Percentiles rank a stretch among this genome's conserved stretches.
Evolutionary conservation across 2,329 filamentous ascomycete species (phyloP).

Genomic region (Colletotrichum euphorbiae): DNA sequence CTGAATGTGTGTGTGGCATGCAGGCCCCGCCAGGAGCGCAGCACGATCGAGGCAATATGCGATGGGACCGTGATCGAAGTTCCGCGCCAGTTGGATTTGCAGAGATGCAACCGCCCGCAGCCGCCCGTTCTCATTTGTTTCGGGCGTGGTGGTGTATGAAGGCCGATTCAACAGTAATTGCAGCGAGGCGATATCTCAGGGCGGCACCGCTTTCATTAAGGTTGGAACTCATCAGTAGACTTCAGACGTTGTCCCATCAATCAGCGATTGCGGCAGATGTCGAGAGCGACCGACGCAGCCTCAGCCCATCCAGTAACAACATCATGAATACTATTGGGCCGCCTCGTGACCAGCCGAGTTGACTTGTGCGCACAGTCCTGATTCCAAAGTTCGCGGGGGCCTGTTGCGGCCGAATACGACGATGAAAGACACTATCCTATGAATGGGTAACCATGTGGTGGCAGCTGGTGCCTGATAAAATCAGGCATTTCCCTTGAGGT

Average conservation of each 20-base stretch:
- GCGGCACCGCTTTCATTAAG: neutral
- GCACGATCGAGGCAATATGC: constrained; percentile 1
- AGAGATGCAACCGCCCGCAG: neutral
- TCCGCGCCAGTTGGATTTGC: neutral
- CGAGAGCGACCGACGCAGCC: neutral
- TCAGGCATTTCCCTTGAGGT: neutral
- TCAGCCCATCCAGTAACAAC: neutral
- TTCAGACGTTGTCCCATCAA: constrained; percentile 6
- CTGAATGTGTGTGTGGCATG: neutral
- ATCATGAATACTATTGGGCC: neutral
- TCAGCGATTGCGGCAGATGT: constrained; percentile 7
- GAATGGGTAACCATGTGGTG: neutral
- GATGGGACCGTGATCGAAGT: neutral
- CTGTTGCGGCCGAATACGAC: constrained; percentile 4
- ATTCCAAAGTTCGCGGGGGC: neutral
- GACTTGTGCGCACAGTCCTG: constrained; percentile 14
- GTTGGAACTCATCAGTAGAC: constrained; percentile 10
- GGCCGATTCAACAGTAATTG: constrained; percentile 1
- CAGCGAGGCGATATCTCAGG: neutral
- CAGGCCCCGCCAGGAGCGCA: neutral
- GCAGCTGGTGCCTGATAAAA: neutral
- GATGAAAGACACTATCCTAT: neutral
- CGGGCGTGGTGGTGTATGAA: constrained; percentile 6
- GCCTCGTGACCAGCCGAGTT: neutral
- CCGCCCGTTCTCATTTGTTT: constrained; percentile 18